Conservation (phyloP, 352 stramenopile genomes). For the Phytophthora pini region DNA sequence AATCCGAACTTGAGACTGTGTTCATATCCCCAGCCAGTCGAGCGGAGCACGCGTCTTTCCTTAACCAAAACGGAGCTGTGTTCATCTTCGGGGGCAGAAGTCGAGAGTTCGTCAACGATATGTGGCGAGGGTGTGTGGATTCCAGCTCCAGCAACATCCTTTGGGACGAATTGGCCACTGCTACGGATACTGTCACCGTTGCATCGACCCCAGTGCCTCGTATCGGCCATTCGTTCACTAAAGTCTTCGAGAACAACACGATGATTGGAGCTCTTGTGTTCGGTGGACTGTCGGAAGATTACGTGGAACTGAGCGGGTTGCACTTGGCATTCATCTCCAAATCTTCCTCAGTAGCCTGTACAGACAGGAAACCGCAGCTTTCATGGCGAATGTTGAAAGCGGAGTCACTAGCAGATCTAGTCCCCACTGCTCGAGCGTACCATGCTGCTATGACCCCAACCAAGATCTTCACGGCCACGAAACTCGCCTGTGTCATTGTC, state of each 20-base stretch:
- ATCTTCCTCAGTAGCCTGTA: conserved; percentile 18
- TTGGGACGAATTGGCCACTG: conserved; percentile 63
- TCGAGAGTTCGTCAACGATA: conserved; percentile 64
- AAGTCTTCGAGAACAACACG: conserved; percentile 58
- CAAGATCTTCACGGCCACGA: conserved; percentile 31
- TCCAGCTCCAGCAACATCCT: conserved; percentile 38
- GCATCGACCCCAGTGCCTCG: conserved; percentile 42
- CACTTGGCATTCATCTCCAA: conserved; percentile 58
- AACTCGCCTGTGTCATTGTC: conserved; percentile 55
- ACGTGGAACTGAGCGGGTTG: conserved; percentile 48
- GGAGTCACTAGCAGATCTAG: conserved; percentile 8
- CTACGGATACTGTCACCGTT: conserved; percentile 38
- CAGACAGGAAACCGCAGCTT: conserved; percentile 39
- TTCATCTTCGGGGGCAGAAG: conserved; percentile 67
- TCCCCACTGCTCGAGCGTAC: conserved; percentile 50
- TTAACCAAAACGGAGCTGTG: conserved; percentile 33
- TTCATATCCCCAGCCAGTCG: conserved; percentile 69
- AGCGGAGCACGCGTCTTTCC: conserved; percentile 60
- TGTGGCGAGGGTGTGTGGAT: conserved; percentile 65
- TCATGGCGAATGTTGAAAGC: conserved; percentile 46
- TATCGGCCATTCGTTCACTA: conserved; percentile 67
- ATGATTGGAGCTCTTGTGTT: conserved; percentile 52
- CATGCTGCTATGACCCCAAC: conserved; percentile 54
- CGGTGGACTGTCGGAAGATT: conserved; percentile 56
- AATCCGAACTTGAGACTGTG: conserved; percentile 46